Evolutionary conservation across 192 early-diverging fungal species (phyloP).

Genomic region (Mortierella alpina): DNA sequence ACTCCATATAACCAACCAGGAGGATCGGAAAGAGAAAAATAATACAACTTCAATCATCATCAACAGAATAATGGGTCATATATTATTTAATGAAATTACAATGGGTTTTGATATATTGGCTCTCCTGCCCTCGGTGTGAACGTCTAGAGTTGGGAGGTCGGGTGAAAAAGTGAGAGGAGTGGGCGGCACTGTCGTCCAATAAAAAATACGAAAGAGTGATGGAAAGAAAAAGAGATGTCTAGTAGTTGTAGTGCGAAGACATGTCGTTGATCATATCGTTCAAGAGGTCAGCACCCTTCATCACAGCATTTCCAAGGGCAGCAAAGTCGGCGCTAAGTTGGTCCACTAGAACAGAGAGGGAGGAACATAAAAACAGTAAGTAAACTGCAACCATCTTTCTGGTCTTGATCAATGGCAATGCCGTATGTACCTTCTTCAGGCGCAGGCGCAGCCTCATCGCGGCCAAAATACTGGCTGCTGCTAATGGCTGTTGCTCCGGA

Average conservation of each 20-base stretch:
- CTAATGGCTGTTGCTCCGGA: conserved; percentile 82
- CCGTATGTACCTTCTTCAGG: conserved; percentile 24
- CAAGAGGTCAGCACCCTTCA: conserved; percentile 53
- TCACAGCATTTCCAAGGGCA: conserved; percentile 52
- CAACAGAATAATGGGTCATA: too few relatives aligned
- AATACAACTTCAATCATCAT: too few relatives aligned
- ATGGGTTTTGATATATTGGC: too few relatives aligned
- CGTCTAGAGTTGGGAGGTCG: neutral
- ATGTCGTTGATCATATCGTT: conserved; percentile 51
- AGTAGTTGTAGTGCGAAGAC: conserved; percentile 55
- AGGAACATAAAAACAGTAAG: neutral
- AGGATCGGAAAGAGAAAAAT: too few relatives aligned
- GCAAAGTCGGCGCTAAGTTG: conserved; percentile 54
- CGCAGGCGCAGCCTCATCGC: conserved; percentile 65
- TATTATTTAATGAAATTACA: too few relatives aligned
- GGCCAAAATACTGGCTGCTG: conserved; percentile 85
- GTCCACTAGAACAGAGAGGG: conserved; percentile 17
- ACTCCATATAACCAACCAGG: too few relatives aligned
- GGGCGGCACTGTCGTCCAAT: neutral
- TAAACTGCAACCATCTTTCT: neutral
- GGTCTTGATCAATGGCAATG: neutral
- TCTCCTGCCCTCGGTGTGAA: too few relatives aligned
- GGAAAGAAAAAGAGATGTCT: neutral
- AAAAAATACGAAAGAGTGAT: neutral
- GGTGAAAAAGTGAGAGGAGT: neutral